Percentiles rank a stretch among this genome's conserved stretches.
Conservation (phyloP, 2,329 filamentous ascomycete genomes). For the Colletotrichum sp. region DNA sequence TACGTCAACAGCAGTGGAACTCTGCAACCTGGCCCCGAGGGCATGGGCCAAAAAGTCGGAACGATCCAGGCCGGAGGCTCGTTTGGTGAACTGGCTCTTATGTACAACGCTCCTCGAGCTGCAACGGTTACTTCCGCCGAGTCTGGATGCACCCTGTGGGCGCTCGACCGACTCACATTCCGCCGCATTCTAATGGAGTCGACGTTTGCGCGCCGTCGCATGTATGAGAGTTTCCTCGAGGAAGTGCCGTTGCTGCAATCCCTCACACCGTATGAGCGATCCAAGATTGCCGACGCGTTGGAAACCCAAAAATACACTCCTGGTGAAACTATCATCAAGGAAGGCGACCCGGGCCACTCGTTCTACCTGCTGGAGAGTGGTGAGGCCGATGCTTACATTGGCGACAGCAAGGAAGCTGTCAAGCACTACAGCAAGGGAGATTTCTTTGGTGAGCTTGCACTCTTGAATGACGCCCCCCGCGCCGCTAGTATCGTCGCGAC, state of each 20-base stretch:
- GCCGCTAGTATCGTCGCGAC: conserved; percentile 86
- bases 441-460: conserved; percentile 94
- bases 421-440: conserved; percentile 89
- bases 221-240: conserved; percentile 97
- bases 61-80: conserved; percentile 87
- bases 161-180: conserved; percentile 93
- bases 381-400: conserved; percentile 85
- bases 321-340: conserved; percentile 83
- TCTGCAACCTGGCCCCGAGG: conserved; percentile 80
- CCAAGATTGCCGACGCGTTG: conserved; percentile 96
- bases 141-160: conserved; percentile 83
- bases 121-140: conserved; percentile 91
- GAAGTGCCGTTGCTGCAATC: conserved; percentile 86
- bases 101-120: conserved; percentile 98
- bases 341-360: conserved; percentile 89
- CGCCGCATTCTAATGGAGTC: conserved; percentile 98
- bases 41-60: conserved; percentile 82
- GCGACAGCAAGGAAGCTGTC: conserved; percentile 71
- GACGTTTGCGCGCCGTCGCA: conserved; percentile 91
- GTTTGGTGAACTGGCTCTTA: conserved; percentile 94
- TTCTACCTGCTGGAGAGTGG: conserved; percentile 93
- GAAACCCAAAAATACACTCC: conserved; percentile 86
- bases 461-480: conserved; percentile 91
- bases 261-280: conserved; percentile 89
- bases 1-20: conserved; percentile 82